Evolutionary conservation across 306 rosid genomes (phyloP).

Genomic region (Cotoneaster glaucophyllus): DNA sequence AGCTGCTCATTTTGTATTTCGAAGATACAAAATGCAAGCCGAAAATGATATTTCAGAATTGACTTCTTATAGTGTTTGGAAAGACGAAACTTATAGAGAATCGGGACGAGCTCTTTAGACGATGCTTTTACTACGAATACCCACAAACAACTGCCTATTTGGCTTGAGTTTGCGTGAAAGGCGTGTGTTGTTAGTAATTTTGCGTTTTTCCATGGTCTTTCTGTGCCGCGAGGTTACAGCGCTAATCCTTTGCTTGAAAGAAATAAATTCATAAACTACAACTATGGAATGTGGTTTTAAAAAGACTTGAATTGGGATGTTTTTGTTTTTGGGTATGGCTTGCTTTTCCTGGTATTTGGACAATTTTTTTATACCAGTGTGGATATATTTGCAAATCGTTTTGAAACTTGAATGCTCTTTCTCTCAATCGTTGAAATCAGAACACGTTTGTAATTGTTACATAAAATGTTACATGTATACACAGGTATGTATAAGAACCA

Average conservation of each 20-base stretch:
- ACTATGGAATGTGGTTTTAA: not conserved
- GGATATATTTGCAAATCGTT: not conserved
- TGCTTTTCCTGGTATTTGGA: not conserved
- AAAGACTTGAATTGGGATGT: not conserved
- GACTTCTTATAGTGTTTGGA: not conserved
- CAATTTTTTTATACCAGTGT: not conserved
- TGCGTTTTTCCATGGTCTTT: not conserved
- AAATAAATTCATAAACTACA: not conserved
- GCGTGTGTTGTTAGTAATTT: not conserved
- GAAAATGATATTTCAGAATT: not conserved
- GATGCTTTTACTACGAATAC: not conserved
- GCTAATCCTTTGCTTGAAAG: not conserved
- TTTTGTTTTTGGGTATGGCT: not conserved
- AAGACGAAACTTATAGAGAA: not conserved
- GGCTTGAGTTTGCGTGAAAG: not conserved
- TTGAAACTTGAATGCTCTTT: not conserved
- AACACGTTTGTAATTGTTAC: not conserved
- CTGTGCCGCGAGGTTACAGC: not conserved
- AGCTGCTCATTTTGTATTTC: constrained; percentile 3
- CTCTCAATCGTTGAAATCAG: not conserved
- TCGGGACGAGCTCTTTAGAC: not conserved
- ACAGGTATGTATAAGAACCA: constrained; percentile 70
- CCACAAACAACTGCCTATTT: not conserved
- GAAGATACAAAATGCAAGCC: not conserved
- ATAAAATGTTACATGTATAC: constrained; percentile 12